phyloP scores from a whole-genome alignment of 1,284 basidiomycete genomes.

The Boletus austroedulis region DNA sequence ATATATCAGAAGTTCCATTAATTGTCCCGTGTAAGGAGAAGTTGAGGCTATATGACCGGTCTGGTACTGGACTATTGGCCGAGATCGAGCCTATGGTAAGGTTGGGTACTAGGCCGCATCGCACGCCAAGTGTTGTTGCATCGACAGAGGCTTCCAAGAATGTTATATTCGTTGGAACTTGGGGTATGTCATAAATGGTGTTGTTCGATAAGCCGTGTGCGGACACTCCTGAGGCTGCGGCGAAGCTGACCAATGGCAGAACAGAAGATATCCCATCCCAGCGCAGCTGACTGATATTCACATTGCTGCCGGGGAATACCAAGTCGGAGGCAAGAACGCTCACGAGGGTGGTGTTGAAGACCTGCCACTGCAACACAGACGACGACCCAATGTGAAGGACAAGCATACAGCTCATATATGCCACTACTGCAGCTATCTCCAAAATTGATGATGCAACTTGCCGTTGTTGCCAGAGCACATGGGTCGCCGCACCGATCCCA shows the following conservation, averaged over 20 bases:
- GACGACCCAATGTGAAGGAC: not conserved
- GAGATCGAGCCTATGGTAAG: not conserved
- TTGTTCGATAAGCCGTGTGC: not conserved
- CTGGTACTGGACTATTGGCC: too few relatives aligned
- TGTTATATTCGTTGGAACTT: not conserved
- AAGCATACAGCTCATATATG: not conserved
- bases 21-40: not conserved
- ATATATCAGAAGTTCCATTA: not conserved
- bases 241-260: not conserved
- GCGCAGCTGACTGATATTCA: not conserved
- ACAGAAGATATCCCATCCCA: not conserved
- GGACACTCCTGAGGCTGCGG: not conserved
- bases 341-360: not conserved
- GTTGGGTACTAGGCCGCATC: not conserved
- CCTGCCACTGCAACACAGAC: not conserved
- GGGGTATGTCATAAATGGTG: not conserved
- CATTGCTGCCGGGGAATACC: not conserved
- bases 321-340: not conserved
- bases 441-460: not conserved
- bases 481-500: not conserved
- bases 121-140: not conserved
- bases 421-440: not conserved
- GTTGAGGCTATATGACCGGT: not conserved
- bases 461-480: not conserved
- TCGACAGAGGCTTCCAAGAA: not conserved